These are phyloP conservation scores for Vicia faba DNA, from an alignment of 306 rosid genomes.

Conservation along the genomic window DNA sequence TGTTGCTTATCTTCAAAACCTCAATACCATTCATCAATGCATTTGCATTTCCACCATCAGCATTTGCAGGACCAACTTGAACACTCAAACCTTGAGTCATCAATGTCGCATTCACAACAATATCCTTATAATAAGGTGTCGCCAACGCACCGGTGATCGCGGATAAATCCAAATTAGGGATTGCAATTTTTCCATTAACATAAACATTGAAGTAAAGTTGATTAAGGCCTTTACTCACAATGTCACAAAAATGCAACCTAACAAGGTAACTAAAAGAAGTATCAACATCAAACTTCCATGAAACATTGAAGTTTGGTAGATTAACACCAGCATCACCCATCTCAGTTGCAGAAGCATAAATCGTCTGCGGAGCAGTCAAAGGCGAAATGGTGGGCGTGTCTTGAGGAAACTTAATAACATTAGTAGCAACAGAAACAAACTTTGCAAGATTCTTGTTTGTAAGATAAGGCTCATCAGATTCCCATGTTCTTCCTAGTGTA, in stretches of 20 bases:
- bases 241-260: constrained; percentile 63
- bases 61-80: constrained; percentile 49
- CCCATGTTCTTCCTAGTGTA: constrained; percentile 54
- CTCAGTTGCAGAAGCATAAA: constrained; percentile 50
- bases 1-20: constrained; percentile 60
- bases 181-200: constrained; percentile 49
- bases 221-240: constrained; percentile 52
- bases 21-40: constrained; percentile 61
- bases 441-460: constrained; percentile 43
- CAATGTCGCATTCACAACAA: constrained; percentile 57
- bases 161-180: constrained; percentile 48
- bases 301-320: constrained; percentile 48
- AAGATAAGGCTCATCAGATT: constrained; percentile 46
- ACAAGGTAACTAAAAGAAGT: constrained; percentile 47
- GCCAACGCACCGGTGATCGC: constrained; percentile 41
- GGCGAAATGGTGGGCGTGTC: constrained; percentile 29
- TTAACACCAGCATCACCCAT: constrained; percentile 45
- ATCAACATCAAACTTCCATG: constrained; percentile 63
- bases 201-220: constrained; percentile 54
- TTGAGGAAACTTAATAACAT: constrained; percentile 41
- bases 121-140: constrained; percentile 54
- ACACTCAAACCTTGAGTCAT: constrained; percentile 48
- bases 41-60: constrained; percentile 24
- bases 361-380: constrained; percentile 49
- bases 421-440: constrained; percentile 28